A percentile compares a stretch with the other conserved stretches of the same genome.
These are phyloP conservation scores for Clathrus columnatus DNA, from an alignment of 768 basidiomycete species.

Conservation along the genomic window DNA sequence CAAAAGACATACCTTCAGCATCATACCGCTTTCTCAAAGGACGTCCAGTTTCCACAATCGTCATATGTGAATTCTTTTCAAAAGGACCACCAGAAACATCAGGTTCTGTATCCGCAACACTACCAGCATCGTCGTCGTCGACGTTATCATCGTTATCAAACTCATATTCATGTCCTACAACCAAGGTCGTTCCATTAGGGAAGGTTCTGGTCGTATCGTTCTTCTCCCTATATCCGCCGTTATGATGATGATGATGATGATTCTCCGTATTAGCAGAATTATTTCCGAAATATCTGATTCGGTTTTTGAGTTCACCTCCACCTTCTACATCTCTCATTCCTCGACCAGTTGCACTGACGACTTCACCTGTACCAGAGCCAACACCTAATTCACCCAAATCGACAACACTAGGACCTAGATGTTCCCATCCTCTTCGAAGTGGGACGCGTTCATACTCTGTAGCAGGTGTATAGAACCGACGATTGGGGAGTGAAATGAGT, in stretches of 20 bases:
- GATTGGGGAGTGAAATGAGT: conserved; percentile 63
- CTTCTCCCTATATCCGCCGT: conserved; percentile 8
- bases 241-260: background rate
- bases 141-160: conserved; percentile 14
- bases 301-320: conserved; percentile 12
- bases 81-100: background rate
- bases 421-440: conserved; percentile 53
- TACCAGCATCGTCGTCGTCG: conserved; percentile 29
- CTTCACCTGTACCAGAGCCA: conserved; percentile 12
- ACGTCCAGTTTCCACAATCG: background rate
- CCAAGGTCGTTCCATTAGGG: conserved; percentile 14
- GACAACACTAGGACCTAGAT: conserved; percentile 73
- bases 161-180: conserved; percentile 9
- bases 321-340: conserved; percentile 16
- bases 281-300: background rate
- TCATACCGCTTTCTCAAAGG: conserved; percentile 57
- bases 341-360: conserved; percentile 2
- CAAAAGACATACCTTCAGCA: conserved; percentile 60
- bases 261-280: background rate
- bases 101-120: background rate
- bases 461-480: conserved; percentile 85
- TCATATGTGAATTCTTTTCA: background rate
- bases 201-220: background rate
- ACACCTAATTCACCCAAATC: conserved; percentile 42
- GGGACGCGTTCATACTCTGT: conserved; percentile 70